Conservation (phyloP, 345 rosid genomes). For the Lepidium aucheri region DNA sequence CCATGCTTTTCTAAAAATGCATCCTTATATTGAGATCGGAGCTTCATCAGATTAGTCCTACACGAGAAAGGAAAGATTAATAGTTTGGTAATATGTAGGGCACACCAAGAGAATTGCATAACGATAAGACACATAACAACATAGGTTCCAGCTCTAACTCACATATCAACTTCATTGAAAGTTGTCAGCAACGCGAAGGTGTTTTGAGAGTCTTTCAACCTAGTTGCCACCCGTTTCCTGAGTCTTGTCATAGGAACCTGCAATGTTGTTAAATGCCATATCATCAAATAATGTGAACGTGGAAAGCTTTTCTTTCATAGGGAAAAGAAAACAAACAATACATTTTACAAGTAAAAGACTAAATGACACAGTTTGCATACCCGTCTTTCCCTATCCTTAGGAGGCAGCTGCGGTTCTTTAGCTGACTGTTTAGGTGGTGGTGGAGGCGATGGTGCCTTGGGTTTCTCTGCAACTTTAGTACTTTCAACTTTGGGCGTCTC, state of each 20-base stretch:
- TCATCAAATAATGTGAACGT: constrained; percentile 3
- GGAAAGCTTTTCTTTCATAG: neutral
- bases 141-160: constrained; percentile 7
- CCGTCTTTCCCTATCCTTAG: constrained; percentile 95
- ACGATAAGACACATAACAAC: neutral
- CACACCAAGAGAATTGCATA: neutral
- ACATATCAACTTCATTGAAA: constrained; percentile 99
- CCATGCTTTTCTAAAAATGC: constrained; percentile 95
- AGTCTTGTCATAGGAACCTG: constrained; percentile 99
- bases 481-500: constrained; percentile 46
- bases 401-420: constrained; percentile 93
- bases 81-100: neutral
- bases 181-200: constrained; percentile 95
- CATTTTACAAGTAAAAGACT: neutral
- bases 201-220: constrained; percentile 97
- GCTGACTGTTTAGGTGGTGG: constrained; percentile 63
- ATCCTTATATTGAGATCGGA: constrained; percentile 93
- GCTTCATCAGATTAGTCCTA: constrained; percentile 98
- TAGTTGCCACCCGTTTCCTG: constrained; percentile 83
- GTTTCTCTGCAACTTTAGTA: constrained; percentile 40
- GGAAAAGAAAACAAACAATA: constrained; percentile 4
- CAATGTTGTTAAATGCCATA: constrained; percentile 12
- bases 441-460: constrained; percentile 45
- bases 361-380: constrained; percentile 36
- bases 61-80: neutral